Evolutionary conservation across 129 eudicot genomes (phyloP).

Genomic region (Chrysanthemum makinoi): DNA sequence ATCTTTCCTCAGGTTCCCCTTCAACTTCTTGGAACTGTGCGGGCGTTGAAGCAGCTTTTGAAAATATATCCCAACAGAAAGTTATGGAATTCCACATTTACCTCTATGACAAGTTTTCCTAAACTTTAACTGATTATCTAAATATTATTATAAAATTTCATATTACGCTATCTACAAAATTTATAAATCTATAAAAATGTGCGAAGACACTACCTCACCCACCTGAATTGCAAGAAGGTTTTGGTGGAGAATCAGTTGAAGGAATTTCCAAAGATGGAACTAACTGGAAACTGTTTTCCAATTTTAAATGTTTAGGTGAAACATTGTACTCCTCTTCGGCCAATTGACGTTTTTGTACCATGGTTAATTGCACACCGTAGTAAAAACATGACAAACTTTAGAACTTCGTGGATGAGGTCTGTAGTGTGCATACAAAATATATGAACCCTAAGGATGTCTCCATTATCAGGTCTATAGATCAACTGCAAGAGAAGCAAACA

Average conservation of each 20-base stretch:
- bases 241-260: conserved; percentile 11
- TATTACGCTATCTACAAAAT: no score
- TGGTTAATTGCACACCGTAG: conserved; percentile 38
- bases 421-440: no score
- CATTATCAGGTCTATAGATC: no score
- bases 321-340: conserved; percentile 41
- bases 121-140: no score
- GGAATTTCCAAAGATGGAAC: conserved; percentile 42
- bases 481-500: no score
- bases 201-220: conserved; percentile 8
- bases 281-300: conserved; percentile 31
- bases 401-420: no score
- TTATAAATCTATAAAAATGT: background rate
- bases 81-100: no score
- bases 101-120: no score
- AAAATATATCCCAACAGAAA: no score
- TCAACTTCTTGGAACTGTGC: conserved; percentile 4
- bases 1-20: conserved; percentile 14
- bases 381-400: background rate
- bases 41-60: background rate
- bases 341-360: conserved; percentile 59
- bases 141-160: no score
- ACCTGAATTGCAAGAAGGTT: conserved; percentile 38
- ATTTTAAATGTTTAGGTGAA: conserved; percentile 50
- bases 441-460: no score